Base-by-base conservation (phyloP, 257 asterid species). In the Anisodus acutangulus region DNA sequence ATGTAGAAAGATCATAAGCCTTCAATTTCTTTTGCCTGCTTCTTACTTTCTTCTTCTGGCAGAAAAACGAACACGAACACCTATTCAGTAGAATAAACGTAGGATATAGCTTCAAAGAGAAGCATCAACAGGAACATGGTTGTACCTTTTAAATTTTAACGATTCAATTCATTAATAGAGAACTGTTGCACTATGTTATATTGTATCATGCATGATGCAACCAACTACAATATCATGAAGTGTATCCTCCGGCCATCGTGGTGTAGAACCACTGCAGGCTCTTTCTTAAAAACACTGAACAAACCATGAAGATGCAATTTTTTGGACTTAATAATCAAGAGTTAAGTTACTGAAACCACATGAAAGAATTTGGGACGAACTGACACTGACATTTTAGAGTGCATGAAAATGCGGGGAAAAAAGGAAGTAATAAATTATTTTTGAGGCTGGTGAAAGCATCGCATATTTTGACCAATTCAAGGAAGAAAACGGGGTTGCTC, bases 1-100 rank as follows among this genome's bases (percentile, higher is more conserved):
- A 95, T 80, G 94, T 51, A 68, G 98, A 89, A 45, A 94, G 85
- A 83, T 96, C 95, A 81, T 91, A 96, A 0, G 91, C 97, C 95
- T 92, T 91, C 79, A 93, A 71, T 79, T 90, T 94, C 92, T 90
- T 94, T 67, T 85, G 92, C 35, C 92, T 31, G 76, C 76, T 68
- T 37, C 51, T 37, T 68, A 68, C 76, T 68, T 85, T 88, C 31
- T 90, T 91, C 84, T 91, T 93, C 95, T 94, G 89, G 26, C 55
- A 82, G 87, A 16, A 66, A 78, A 64, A 16, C 10, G 49, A 1
- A 67, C 8, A 72, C n/a, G 16, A 69, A 2, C 69, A 80, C 17
- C 45, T 57, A 47, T 37, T 90, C 80, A 79, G 55, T 39, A n/a
- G 53, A 66, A 43, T 31, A 31, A 31, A 53, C 64, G 63, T 4